Evolutionary conservation across 2,329 filamentous ascomycete genomes (phyloP), one percentile per base, ranked within the genome.

Genomic region (Sphaerulina vaccinii): DNA sequence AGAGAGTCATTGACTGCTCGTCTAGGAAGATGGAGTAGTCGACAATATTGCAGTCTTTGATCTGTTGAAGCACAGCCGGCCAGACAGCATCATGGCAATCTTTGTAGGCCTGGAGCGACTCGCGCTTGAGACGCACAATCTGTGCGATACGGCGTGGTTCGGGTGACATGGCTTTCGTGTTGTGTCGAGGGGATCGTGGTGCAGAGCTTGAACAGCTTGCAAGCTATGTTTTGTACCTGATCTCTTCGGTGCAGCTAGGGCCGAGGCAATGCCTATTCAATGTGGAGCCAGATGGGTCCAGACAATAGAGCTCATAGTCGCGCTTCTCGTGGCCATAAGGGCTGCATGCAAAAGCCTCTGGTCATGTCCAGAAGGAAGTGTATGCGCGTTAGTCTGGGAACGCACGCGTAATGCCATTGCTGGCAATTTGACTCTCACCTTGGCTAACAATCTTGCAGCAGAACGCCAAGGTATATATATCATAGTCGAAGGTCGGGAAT

Each of bases 1-100:
- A 91, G 1, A 92, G 76, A 36, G 84, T 84, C 48, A 80, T 72
- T 0, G 79, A 78, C 4, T 68, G 71, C 10, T 83, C 76, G 64
- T 88, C 84, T 61, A 87, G 81, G 71, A 81, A 90, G 66, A 91
- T 79, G 58, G 82, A 87, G 63, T 90, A 92, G 65, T 92, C 87
- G 55, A 77, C 73, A 52, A 92, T 88, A 59, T 87, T 86, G 68
- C 84, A 88, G 35, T 84, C 81, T 66, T 84, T 83, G 64, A 92
- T 90, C 71, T 90, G 85, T 67, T 82, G 78, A 27, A 88, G 71
- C 1, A 93, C 87, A 61, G 87, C 85, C 5, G 87, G 87, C 88
- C 87, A 92, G 0, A 90, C 86, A 3, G 77, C 78, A 5, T 82
- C 83, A 65, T 91, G 88, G 56, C 82, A 84, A 62, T 84, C 78